Base-by-base conservation (phyloP, 495 filamentous ascomycete species). In the Daldinia caldariorum region DNA sequence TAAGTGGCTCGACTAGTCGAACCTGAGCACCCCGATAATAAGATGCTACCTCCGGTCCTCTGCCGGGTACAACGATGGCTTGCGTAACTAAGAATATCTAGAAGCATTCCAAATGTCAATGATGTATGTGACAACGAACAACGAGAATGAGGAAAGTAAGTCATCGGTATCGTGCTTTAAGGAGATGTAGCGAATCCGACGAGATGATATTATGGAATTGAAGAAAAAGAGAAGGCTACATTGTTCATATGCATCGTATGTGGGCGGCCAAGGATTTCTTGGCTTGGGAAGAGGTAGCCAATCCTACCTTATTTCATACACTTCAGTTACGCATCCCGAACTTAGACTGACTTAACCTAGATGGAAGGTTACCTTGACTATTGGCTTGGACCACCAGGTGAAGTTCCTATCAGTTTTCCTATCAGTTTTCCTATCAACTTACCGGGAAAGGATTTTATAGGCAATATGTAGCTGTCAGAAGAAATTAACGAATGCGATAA, bases 1-100 rank as follows among this genome's bases (percentile, higher is more conserved):
- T 72, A 72, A 62, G 20, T 65, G 61, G 57, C 22, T 72, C 61
- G 70, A 65, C 61, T 69, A 72, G 65, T 7, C 61, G 34, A 72
- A 58, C 56, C 70, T 61, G 65, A 69, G 29, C 14, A 60, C 43
- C 57, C 61, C 70, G 70, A 68, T 38, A 57, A 26, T 18, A 7
- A 18, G n/a, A 39, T 49, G 18, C 26, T 35, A 35, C 34, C 5
- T 35, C 2, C 9, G 6, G 34, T 35, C 5, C 34, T 65, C 35
- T 61, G 61, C 56, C 6, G n/a, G 43, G 51, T 41, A 66, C 13
- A 26, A 50, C 38, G 3, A 26, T 8, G 43, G 29, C 38, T 63
- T 53, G 38, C 55, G 37, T 49, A n/a, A n/a, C n/a, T n/a, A 53
- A 50, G 31, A 43, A 7, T 34, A 12, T 22, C 14, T 53, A 53